Evolutionary conservation across 2,329 filamentous ascomycete species (phyloP), one percentile per base, ranked within the genome.

Genomic region (Ophiostoma ips): DNA sequence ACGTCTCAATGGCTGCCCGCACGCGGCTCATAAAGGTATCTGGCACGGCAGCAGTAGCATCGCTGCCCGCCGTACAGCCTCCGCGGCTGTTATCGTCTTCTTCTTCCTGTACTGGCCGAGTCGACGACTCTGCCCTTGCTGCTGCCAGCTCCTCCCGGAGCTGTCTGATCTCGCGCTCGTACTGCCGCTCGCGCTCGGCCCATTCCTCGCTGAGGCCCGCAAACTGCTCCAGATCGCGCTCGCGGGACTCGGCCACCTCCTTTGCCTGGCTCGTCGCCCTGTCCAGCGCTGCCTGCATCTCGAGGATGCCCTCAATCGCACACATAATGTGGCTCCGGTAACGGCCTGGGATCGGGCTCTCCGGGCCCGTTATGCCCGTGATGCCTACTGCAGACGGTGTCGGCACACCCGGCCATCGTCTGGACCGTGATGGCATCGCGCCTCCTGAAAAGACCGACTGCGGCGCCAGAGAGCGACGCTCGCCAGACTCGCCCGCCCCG

Each of bases 311-410:
- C 48, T 69, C 66, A 13, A 69, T 53, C 10, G 68, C 52, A 24
- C 62, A 60, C 16, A 66, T 52, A 6, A 74, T 59, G 50, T 71
- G 66, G 4, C 68, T 59, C 50, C 71, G 68, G 55, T 69, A 68
- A 35, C 66, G 63, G 4, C 63, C 48, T 1, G 69, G 66, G 2
- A 73, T 59, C 1, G 66, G 62, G 7, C 61, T 56, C 36, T 48
- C 38, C 0, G 33, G 44, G 8, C 40, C 35, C 5, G 36, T 24
- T 7, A 13, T 5, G 1, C 12, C 18, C 3, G 7, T 5, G 19
- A 21, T 3, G 41, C n/a, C n/a, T n/a, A n/a, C n/a, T n/a, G 11
- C 6, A n/a, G 37, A 31, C 21, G 49, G 37, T 18, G n/a, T 3
- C 21, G 43, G 35, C 9, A 16, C 30, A 5, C 21, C 16, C 24